Evolutionary conservation across 441 rosid species (phyloP), one percentile per base, ranked within the genome.

Genomic region (Erodium moschatum): DNA sequence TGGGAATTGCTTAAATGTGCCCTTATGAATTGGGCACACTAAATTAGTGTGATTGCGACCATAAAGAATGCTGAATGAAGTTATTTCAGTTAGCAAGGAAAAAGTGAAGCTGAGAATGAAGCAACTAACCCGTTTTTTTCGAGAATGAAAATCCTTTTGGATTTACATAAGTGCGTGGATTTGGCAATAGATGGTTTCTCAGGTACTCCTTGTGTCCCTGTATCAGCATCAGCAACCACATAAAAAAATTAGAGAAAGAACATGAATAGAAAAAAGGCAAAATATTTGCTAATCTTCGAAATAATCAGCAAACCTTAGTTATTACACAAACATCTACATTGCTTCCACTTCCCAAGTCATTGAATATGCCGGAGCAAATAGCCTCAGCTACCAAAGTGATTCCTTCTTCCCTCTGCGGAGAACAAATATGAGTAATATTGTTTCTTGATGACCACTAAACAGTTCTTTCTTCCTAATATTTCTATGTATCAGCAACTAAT

Each of bases 311-410:
- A 60, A 93, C 98, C 96, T 89, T 94, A 2, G 98, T 89, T 72
- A 94, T 89, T 9, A 94, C 97, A 70, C 98, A 94, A 74, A 91
- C 80, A 82, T 94, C 97, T 54, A 94, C 98, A 78, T 93, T 93
- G 83, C 98, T 93, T 74, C 98, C 98, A 87, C 97, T 89, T 67
- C 98, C 98, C 81, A 93, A 73, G 72, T 93, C 98, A 70, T 93
- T 93, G 83, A 93, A 93, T 64, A 93, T 81, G 73, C 98, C 96
- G 19, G 96, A 87, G 76, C 96, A 88, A 69, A 89, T 87, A 10
- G 98, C 98, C 69, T 87, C 89, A 4, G 84, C 72, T 29, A 93
- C 97, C 69, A 93, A 77, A 78, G 79, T 78, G 66, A 91, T 80
- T 66, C 98, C 98, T 75, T 93, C 96, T 11, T 91, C 96, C 77